A percentile compares a stretch with the other conserved stretches of the same genome.
phyloP scores from a whole-genome alignment of 495 filamentous ascomycete species.

The Aspergillus carlsbadensis region DNA sequence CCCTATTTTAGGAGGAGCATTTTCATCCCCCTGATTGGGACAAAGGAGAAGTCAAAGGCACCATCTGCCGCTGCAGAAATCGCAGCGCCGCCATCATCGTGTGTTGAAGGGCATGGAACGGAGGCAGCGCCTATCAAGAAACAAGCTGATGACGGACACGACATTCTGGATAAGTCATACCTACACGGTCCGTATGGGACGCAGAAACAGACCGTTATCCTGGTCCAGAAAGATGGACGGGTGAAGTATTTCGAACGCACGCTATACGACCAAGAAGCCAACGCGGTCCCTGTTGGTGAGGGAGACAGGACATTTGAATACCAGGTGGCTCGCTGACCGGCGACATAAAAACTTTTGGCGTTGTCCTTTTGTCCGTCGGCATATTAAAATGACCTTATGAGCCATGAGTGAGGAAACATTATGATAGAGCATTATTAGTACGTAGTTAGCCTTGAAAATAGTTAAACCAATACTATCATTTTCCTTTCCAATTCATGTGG shows the following conservation, averaged over 20 bases:
- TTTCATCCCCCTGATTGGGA: constrained; percentile 75
- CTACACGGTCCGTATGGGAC: constrained; percentile 71
- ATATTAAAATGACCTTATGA: constrained; percentile 5
- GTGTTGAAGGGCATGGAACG: background rate
- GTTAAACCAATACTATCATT: background rate
- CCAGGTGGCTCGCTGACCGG: constrained; percentile 19
- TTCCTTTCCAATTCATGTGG: too few relatives aligned
- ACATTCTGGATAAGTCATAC: constrained; percentile 28
- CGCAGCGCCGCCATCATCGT: constrained; percentile 39
- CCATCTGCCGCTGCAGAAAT: constrained; percentile 35
- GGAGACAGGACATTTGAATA: constrained; percentile 56
- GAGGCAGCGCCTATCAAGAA: background rate
- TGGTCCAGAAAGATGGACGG: constrained; percentile 72
- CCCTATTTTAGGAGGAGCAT: constrained; percentile 72
- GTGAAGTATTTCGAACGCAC: constrained; percentile 83
- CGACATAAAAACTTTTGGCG: background rate
- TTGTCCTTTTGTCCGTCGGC: background rate
- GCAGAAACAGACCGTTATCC: constrained; percentile 83
- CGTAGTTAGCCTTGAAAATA: background rate
- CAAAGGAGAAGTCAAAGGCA: constrained; percentile 39
- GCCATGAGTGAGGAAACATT: background rate
- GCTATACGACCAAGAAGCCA: constrained; percentile 68
- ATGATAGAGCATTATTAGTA: background rate
- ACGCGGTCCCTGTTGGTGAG: constrained; percentile 55
- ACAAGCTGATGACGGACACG: constrained; percentile 14